Conservation (phyloP, 2,329 filamentous ascomycete species). For the Zymoseptoria crescenta region DNA sequence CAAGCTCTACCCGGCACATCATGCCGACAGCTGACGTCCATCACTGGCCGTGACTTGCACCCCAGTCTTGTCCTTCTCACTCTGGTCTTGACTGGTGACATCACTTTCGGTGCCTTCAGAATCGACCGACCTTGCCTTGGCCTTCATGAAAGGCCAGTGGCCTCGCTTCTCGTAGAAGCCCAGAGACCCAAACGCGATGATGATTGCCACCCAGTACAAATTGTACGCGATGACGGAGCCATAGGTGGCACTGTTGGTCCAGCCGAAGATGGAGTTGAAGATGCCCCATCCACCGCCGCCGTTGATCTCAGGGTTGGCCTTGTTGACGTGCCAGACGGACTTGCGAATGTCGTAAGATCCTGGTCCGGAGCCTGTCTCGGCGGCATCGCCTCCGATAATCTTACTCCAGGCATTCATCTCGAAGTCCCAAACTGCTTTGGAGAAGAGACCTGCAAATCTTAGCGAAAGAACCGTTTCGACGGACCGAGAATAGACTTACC, state of each 20-base stretch:
- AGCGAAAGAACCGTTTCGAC: not conserved
- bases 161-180: slow-evolving; percentile 57
- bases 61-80: slow-evolving; percentile 14
- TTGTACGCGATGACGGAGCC: slow-evolving; percentile 84
- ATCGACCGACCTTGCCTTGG: slow-evolving; percentile 16
- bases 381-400: slow-evolving; percentile 54
- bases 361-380: slow-evolving; percentile 57
- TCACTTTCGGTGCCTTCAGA: slow-evolving; percentile 19
- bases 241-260: slow-evolving; percentile 82
- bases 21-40: not conserved
- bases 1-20: not conserved
- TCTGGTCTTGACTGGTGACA: slow-evolving; percentile 15
- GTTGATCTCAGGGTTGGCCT: slow-evolving; percentile 65
- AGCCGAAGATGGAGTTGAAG: slow-evolving; percentile 78
- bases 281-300: slow-evolving; percentile 77
- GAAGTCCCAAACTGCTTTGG: slow-evolving; percentile 66
- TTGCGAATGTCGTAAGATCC: slow-evolving; percentile 72
- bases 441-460: slow-evolving; percentile 52
- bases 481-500: slow-evolving; percentile 36
- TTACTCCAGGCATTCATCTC: slow-evolving; percentile 62
- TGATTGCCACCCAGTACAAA: slow-evolving; percentile 71
- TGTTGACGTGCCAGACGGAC: slow-evolving; percentile 79
- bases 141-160: slow-evolving; percentile 39
- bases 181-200: slow-evolving; percentile 56
- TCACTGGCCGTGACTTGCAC: slow-evolving; percentile 6